Percentiles rank a stretch among this genome's conserved stretches.
These are phyloP conservation scores for Holtermanniella nyarrowii DNA, from an alignment of 768 basidiomycete genomes.

Conservation along the genomic window DNA sequence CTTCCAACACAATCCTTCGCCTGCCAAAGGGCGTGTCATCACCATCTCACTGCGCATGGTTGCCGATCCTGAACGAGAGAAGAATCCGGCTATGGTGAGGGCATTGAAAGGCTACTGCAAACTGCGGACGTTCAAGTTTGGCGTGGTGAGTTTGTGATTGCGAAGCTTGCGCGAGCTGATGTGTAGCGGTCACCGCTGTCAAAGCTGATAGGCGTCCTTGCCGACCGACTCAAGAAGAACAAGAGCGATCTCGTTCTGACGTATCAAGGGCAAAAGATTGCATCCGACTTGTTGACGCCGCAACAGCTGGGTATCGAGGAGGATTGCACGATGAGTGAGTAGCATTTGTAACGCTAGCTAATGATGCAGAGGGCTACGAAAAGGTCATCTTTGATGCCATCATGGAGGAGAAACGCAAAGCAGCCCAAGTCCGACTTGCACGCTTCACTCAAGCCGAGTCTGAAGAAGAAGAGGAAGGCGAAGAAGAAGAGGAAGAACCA, in stretches of 20 bases:
- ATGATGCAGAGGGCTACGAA: constrained; percentile 1
- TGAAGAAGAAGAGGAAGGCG: not conserved
- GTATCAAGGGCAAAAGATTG: constrained; percentile 8
- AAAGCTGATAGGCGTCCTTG: constrained; percentile 6
- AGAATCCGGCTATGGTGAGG: constrained; percentile 4
- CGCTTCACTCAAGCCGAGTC: not conserved
- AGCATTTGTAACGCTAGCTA: not conserved
- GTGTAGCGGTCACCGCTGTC: constrained; percentile 6
- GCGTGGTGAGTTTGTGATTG: constrained; percentile 4
- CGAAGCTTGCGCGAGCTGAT: not conserved
- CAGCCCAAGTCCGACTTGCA: not conserved
- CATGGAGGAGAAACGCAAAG: not conserved
- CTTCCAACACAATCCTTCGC: not conserved
- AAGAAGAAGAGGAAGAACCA: not conserved
- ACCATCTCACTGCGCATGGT: constrained; percentile 9
- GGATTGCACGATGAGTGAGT: not conserved
- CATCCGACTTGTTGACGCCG: not conserved
- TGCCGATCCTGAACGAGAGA: constrained; percentile 10
- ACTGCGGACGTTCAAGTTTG: constrained; percentile 3
- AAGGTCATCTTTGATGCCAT: not conserved
- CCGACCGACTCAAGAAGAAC: constrained; percentile 9
- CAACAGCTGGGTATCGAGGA: not conserved
- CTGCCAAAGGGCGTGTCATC: not conserved
- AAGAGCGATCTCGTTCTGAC: constrained; percentile 16
- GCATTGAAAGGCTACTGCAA: constrained; percentile 12